Base-by-base conservation (phyloP, 1,139 yeast genomes). In the Candida labiduridarum region DNA sequence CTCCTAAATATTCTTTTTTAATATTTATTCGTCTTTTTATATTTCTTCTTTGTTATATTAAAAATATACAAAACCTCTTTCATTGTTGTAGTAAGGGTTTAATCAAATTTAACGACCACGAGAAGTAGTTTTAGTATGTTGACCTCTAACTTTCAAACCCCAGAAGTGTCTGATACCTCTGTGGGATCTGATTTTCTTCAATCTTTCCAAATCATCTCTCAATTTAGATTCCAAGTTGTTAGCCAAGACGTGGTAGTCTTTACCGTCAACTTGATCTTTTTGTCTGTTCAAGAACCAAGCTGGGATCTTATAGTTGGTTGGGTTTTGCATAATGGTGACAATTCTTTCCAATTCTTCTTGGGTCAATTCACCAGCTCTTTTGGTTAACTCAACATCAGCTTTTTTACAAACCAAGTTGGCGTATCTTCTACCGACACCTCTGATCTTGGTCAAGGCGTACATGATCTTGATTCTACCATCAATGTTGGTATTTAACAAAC, bases 361-460 rank as follows among this genome's bases (percentile, higher is more conserved):
- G 79, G 99, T 92, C 79, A 94, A 90, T 83, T 94, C 99, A 89
- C 99, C 99, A 71, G 99, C 99, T 83, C 99, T 90, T 89, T 94
- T 94, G 81, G 82, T 74, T 80, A 94, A 87, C 77, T 90, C 96
- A 76, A 94, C 96, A 85, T 94, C 99, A 72, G 99, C 99, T 87
- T 92, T 95, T 89, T 95, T 95, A 86, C 98, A 95, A 76, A 94
- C 97, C 84, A 95, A 85, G 94, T 94, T 95, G 81, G 99, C 85
- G 89, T 94, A 95, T 85, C 99, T 96, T 83, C 98, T 96, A 83
- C 99, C 99, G 75, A 95, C 98, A 90, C 99, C 99, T 85, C 97
- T 89, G 76, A 95, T 95, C 83, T 92, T 89, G 87, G 99, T 92
- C 84, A 95, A 85, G 79, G 99, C 99, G 89, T 91, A 95, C 95